Conservation (phyloP, 1,284 basidiomycete species). For the Apiotrichum gamsii region DNA sequence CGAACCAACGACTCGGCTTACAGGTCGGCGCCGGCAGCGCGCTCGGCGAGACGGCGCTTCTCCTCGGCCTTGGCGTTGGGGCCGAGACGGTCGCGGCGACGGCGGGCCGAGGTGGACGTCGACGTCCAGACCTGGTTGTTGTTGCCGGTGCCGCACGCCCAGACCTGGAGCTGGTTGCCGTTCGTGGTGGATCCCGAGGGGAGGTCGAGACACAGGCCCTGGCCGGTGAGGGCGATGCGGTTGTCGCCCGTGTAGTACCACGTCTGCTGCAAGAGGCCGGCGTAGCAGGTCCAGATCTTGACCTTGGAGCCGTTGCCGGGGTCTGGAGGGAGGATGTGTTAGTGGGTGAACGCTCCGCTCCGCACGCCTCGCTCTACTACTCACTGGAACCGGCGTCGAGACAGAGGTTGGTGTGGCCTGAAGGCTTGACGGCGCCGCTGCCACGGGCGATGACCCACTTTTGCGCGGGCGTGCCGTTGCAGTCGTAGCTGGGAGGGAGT, state of each 20-base stretch:
- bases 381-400: conserved; percentile 24
- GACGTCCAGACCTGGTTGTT: conserved; percentile 37
- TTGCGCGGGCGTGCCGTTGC: conserved; percentile 18
- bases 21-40: no score
- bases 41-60: no score
- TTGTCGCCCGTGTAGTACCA: conserved; percentile 29
- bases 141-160: conserved; percentile 24
- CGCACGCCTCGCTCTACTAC: no score
- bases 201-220: conserved; percentile 31
- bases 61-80: no score
- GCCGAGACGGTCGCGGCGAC: background rate
- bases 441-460: conserved; percentile 7
- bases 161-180: conserved; percentile 21
- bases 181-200: conserved; percentile 19
- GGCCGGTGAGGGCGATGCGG: conserved; percentile 17
- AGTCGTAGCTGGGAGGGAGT: conserved; percentile 13
- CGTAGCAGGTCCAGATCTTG: conserved; percentile 24
- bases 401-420: conserved; percentile 28
- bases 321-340: background rate
- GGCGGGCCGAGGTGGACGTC: background rate
- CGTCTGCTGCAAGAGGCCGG: conserved; percentile 18
- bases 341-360: no score
- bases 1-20: no score
- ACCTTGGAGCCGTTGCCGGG: conserved; percentile 18
- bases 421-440: conserved; percentile 14